These are phyloP conservation scores for Avena sativa DNA, from an alignment of 176 grass and related monocot genomes.

Conservation along the genomic window DNA sequence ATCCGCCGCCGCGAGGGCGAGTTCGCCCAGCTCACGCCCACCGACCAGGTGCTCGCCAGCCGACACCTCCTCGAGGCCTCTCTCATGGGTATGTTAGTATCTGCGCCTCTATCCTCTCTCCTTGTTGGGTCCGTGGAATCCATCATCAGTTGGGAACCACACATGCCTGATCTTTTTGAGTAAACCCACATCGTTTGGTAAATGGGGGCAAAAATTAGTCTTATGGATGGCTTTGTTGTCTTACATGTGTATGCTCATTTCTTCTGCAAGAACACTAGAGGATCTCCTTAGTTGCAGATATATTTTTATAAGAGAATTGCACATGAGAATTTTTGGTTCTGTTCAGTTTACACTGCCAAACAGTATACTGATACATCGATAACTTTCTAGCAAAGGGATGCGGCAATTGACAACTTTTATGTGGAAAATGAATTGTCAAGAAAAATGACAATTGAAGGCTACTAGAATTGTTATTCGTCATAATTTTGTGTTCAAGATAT, in stretches of 20 bases:
- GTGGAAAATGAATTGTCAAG: background rate
- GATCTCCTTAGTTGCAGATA: background rate
- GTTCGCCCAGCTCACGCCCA: constrained; percentile 55
- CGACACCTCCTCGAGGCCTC: constrained; percentile 70
- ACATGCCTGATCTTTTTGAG: background rate
- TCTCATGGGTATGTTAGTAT: constrained; percentile 56
- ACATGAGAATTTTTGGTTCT: too few relatives aligned
- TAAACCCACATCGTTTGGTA: background rate
- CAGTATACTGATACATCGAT: background rate
- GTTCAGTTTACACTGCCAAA: background rate
- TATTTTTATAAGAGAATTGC: background rate
- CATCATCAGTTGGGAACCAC: background rate
- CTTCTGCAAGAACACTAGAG: background rate
- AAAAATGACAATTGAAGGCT: background rate
- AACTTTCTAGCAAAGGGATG: background rate
- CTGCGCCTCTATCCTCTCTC: background rate
- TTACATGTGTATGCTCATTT: background rate
- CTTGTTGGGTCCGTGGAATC: background rate
- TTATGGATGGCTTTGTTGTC: background rate
- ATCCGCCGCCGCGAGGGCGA: constrained; percentile 52
- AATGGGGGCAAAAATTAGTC: background rate
- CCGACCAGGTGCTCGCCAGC: constrained; percentile 70
- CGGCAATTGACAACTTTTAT: background rate
- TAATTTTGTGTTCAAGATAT: background rate
- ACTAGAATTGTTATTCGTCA: background rate